Conservation (phyloP, 208 protist species). For the Crithidia brevicula region DNA sequence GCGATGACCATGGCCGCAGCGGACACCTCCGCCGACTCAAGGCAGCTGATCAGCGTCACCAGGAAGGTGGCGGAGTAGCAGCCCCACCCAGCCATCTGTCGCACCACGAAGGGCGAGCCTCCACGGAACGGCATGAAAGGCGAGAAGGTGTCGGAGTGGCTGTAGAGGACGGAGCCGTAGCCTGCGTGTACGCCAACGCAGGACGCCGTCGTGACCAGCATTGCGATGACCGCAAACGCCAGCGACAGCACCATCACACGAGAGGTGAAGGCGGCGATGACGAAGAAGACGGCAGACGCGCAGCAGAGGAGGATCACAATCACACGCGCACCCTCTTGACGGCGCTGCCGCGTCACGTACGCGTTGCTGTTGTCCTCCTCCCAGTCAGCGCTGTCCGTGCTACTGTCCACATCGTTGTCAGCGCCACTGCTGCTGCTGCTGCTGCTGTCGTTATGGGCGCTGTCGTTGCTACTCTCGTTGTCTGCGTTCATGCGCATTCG, state of each 20-base stretch:
- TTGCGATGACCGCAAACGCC: constrained; percentile 52
- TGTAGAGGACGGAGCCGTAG: constrained; percentile 67
- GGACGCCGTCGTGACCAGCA: constrained; percentile 62
- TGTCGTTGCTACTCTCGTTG: too few relatives aligned
- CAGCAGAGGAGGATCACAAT: constrained; percentile 72
- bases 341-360: constrained; percentile 12
- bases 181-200: constrained; percentile 68
- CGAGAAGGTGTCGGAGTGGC: constrained; percentile 39
- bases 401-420: constrained; percentile 7
- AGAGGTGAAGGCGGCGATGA: constrained; percentile 61
- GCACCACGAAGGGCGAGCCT: constrained; percentile 57
- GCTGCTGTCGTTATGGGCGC: not conserved
- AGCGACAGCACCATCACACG: constrained; percentile 44
- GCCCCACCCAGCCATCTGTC: constrained; percentile 68
- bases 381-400: constrained; percentile 11
- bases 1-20: constrained; percentile 46
- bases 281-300: constrained; percentile 60
- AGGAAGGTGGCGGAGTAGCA: constrained; percentile 58
- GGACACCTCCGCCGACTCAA: constrained; percentile 50
- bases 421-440: constrained; percentile 2
- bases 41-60: constrained; percentile 57
- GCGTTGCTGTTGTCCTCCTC: constrained; percentile 1
- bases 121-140: constrained; percentile 85
- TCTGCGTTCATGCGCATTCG: not conserved
- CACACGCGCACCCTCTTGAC: constrained; percentile 41